Evolutionary conservation across 2,329 filamentous ascomycete genomes (phyloP).

Genomic region (Purpureocillium takamizusanense): DNA sequence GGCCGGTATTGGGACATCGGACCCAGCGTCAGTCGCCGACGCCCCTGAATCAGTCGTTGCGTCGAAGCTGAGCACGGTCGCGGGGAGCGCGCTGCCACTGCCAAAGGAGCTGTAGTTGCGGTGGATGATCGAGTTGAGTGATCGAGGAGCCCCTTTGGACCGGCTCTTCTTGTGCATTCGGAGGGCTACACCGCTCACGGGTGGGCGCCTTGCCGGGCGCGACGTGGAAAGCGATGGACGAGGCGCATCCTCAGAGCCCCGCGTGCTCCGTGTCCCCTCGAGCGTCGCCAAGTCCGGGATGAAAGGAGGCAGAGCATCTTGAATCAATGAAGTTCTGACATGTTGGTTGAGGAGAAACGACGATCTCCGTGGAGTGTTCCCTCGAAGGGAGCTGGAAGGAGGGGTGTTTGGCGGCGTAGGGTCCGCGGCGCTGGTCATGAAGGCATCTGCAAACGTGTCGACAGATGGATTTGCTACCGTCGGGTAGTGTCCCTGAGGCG

Average conservation of each 20-base stretch:
- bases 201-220: slow-evolving; percentile 16
- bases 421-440: slow-evolving; percentile 38
- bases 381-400: slow-evolving; percentile 31
- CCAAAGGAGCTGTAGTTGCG: slow-evolving; percentile 52
- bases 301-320: slow-evolving; percentile 36
- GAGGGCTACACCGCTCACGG: slow-evolving; percentile 17
- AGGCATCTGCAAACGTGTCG: slow-evolving; percentile 44
- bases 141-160: slow-evolving; percentile 40
- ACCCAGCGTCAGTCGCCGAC: slow-evolving; percentile 38
- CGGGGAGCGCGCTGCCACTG: slow-evolving; percentile 41
- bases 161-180: slow-evolving; percentile 33
- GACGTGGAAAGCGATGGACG: slow-evolving; percentile 20
- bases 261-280: slow-evolving; percentile 15
- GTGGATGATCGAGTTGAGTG: slow-evolving; percentile 41
- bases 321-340: slow-evolving; percentile 23
- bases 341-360: slow-evolving; percentile 46
- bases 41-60: slow-evolving; percentile 45
- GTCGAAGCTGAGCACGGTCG: slow-evolving; percentile 51
- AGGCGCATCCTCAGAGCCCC: slow-evolving; percentile 21
- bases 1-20: slow-evolving; percentile 28
- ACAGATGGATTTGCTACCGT: slow-evolving; percentile 34
- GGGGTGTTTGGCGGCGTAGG: slow-evolving; percentile 55
- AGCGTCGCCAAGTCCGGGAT: slow-evolving; percentile 36
- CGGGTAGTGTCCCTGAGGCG: slow-evolving; percentile 37
- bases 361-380: slow-evolving; percentile 42